Evolutionary conservation across 805 yeast species (phyloP), one percentile per base, ranked within the genome.

Genomic region (Kuraishia hungarica): DNA sequence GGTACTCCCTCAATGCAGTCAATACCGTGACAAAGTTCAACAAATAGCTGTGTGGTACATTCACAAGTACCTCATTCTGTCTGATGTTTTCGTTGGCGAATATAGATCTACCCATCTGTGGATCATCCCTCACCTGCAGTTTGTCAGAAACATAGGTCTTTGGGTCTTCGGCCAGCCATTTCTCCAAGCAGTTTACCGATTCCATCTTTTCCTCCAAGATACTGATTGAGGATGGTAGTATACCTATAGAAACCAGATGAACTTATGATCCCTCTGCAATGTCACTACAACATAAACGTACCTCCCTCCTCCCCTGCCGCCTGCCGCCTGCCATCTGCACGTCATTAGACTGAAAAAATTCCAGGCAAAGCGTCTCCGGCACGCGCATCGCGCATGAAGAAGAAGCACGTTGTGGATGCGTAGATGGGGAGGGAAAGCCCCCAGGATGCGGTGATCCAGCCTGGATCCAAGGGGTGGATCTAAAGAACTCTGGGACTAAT

Each of bases 101-200:
- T 24, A 89, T 75, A 55, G 89, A 88, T 64, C 91, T 77, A 19
- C 96, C 96, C 17, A 81, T 71, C 10, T 68, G 71, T 1, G 61
- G 60, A 13, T 76, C 71, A 29, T 79, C 77, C 13, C 61, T 64
- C 7, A 84, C 75, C 1, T 61, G 61, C 6, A 83, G 63, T 39
- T 71, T 74, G 0, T 72, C 62, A 1, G 81, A 72, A 2, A 83
- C 64, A 24, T 51, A 52, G 35, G 73, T 66, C 8, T 55, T 53
- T 2, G 56, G 58, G 43, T 47, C 49, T 22, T 20, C 15, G 5
- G 22, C 3, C 24, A 47, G 22, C 49, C 49, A 47, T 47, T 47
- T 22, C 19, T 22, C 24, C 49, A 47, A 22, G 24, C 21, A 2
- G 15, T 47, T 22, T 5, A 47, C 49, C 5, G 49, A 21, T 22